phyloP scores from a whole-genome alignment of 139 green algal species.

The Chlorella sp. region DNA sequence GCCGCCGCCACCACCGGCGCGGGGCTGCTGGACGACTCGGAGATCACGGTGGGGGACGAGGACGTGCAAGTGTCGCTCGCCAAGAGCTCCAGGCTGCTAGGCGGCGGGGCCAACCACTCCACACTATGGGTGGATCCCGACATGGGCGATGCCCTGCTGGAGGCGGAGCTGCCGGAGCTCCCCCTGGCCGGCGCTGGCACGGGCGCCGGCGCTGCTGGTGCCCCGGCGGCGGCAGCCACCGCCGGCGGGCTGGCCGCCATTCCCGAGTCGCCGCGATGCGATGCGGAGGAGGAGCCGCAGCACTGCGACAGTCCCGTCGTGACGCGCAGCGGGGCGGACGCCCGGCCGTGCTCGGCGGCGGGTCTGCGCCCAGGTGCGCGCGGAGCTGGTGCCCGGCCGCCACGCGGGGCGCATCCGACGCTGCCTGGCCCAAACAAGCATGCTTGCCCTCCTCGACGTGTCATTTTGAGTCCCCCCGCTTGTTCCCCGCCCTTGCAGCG shows the following conservation, averaged over 20 bases:
- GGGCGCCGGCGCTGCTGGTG: not conserved
- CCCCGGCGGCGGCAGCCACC: not conserved
- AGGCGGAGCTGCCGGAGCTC: constrained; percentile 5
- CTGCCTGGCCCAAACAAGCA: too few species aligned
- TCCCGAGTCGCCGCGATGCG: too few species aligned
- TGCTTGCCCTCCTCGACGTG: too few species aligned
- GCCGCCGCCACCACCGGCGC: not conserved
- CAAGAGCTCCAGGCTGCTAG: constrained; percentile 11
- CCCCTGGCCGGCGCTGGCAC: not conserved
- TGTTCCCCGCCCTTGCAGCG: too few species aligned
- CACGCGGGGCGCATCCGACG: too few species aligned
- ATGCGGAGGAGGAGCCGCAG: too few species aligned
- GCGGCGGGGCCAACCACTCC: constrained; percentile 17
- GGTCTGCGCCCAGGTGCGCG: not conserved
- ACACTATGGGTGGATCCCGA: constrained; percentile 10
- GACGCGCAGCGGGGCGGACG: not conserved
- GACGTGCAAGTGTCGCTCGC: constrained; percentile 23
- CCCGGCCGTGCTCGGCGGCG: not conserved
- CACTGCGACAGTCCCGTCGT: not conserved
- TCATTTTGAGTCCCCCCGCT: too few species aligned
- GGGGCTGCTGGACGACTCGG: constrained; percentile 13
- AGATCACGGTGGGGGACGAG: constrained; percentile 20
- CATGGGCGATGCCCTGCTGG: constrained; percentile 16
- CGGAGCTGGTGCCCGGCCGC: too few species aligned
- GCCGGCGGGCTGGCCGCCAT: too few species aligned